phyloP scores from a whole-genome alignment of 345 rosid genomes.

The Corchorus olitorius region DNA sequence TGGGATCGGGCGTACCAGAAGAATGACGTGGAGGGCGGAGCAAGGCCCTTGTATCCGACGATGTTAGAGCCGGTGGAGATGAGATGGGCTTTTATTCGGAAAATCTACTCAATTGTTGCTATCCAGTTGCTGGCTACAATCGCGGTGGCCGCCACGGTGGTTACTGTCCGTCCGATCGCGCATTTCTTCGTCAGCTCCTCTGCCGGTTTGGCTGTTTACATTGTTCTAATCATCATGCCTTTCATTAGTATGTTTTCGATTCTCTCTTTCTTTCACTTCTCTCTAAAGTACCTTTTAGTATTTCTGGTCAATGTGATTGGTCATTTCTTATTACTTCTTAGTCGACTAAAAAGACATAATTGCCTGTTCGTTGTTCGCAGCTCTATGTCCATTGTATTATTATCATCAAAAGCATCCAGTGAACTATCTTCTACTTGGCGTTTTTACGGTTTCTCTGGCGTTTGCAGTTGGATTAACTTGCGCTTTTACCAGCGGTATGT shows the following conservation, averaged over 20 bases:
- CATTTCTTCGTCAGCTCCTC: constrained; percentile 61
- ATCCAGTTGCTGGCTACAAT: constrained; percentile 73
- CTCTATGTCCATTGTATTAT: constrained; percentile 73
- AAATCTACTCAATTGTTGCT: constrained; percentile 72
- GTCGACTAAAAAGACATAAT: background rate
- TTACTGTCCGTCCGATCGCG: constrained; percentile 60
- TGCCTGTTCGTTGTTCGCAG: constrained; percentile 39
- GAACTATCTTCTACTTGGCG: constrained; percentile 72
- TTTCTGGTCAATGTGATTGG: background rate
- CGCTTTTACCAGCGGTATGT: constrained; percentile 72
- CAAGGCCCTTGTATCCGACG: constrained; percentile 75
- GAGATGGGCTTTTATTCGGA: constrained; percentile 92
- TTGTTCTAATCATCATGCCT: constrained; percentile 69
- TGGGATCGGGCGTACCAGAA: constrained; percentile 53
- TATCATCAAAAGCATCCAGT: constrained; percentile 91
- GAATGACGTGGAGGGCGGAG: constrained; percentile 69
- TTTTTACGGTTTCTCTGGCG: constrained; percentile 73
- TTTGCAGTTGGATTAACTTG: constrained; percentile 88
- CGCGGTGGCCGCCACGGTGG: constrained; percentile 80
- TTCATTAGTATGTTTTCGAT: constrained; percentile 52
- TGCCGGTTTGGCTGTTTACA: constrained; percentile 76
- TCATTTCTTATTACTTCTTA: background rate
- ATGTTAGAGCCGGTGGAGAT: constrained; percentile 87
- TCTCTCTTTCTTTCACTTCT: background rate
- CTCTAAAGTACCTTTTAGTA: too few species aligned